phyloP scores from a whole-genome alignment of 1,284 basidiomycete species.

The Papiliotrema laurentii region DNA sequence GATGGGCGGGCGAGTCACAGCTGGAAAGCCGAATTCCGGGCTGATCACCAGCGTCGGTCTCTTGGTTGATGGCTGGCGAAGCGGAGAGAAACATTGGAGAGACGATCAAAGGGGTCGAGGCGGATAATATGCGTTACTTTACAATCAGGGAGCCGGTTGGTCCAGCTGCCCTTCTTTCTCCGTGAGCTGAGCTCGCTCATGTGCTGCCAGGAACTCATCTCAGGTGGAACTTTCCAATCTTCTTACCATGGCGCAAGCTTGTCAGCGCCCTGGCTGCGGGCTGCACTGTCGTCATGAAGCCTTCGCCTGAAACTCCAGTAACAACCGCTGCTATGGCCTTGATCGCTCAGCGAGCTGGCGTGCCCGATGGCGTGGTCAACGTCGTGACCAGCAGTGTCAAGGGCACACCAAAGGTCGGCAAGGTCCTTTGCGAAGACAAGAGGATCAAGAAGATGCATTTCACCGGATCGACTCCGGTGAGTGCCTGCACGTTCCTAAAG shows the following conservation, averaged over 20 bases:
- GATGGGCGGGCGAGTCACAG: not conserved
- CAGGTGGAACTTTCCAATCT: conserved; percentile 88
- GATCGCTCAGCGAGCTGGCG: conserved; percentile 69
- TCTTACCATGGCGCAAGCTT: conserved; percentile 89
- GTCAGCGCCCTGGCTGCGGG: conserved; percentile 76
- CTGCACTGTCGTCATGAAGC: conserved; percentile 54
- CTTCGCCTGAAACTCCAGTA: conserved; percentile 82
- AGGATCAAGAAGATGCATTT: conserved; percentile 73
- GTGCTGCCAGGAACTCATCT: not conserved
- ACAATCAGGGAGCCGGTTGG: conserved; percentile 64
- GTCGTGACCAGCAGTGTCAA: conserved; percentile 60
- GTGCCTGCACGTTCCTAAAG: not conserved
- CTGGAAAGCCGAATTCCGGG: not conserved
- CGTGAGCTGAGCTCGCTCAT: conserved; percentile 11
- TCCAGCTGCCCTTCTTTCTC: conserved; percentile 36
- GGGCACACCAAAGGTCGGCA: conserved; percentile 38
- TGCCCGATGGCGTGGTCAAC: conserved; percentile 94
- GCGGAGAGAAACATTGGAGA: conserved; percentile 67
- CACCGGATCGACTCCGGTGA: conserved; percentile 75
- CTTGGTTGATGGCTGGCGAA: conserved; percentile 55
- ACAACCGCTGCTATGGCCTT: conserved; percentile 64
- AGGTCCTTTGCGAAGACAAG: conserved; percentile 41
- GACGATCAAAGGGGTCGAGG: conserved; percentile 45
- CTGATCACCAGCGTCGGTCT: conserved; percentile 12
- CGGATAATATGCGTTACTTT: conserved; percentile 16